Evolutionary conservation across 208 protist genomes (phyloP), one percentile per base, ranked within the genome.

Genomic region (Kentomonas sorsogonicus): DNA sequence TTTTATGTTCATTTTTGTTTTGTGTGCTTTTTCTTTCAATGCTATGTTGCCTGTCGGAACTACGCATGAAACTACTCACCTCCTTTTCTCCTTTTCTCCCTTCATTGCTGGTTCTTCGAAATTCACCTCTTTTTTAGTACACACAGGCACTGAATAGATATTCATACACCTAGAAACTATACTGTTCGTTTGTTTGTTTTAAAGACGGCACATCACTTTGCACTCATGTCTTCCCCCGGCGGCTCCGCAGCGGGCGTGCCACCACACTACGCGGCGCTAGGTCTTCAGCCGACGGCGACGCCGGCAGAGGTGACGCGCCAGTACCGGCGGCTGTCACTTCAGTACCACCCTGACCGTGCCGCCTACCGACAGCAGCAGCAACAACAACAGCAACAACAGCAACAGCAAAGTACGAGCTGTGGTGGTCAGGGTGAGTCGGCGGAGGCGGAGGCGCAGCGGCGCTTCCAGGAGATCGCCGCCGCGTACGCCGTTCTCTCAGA

Each of bases 401-500:
- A 9, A 10, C 22, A 48, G 11, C 26, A 27, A 0, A n/a, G n/a
- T n/a, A n/a, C n/a, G n/a, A n/a, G n/a, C 25, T 5, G 25, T 13
- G 43, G 58, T 20, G 54, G 66, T 33, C 18, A 22, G 9, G 23
- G 41, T 40, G 0, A 22, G 11, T 16, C 15, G 0, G 45, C 52
- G 11, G 76, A 83, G 34, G 43, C 25, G 18, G 53, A 69, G 43
- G 67, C 77, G 27, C 72, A 72, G 46, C 43, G 29, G 23, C 66
- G 69, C n/a, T 94, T 78, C 39, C 79, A 87, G 36, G 43, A 53
- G 51, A 85, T 94, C 54, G 83, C 75, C 0, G 81, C 72, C 56
- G 87, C 87, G 9, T 94, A 94, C 60, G 50, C 41, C 6, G 64
- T 90, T 11, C 71, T 94, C 15, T 83, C 83, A 0, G 79, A 94